Base-by-base conservation (phyloP, 2,329 filamentous ascomycete genomes). In the Leptographium galeiforme region DNA sequence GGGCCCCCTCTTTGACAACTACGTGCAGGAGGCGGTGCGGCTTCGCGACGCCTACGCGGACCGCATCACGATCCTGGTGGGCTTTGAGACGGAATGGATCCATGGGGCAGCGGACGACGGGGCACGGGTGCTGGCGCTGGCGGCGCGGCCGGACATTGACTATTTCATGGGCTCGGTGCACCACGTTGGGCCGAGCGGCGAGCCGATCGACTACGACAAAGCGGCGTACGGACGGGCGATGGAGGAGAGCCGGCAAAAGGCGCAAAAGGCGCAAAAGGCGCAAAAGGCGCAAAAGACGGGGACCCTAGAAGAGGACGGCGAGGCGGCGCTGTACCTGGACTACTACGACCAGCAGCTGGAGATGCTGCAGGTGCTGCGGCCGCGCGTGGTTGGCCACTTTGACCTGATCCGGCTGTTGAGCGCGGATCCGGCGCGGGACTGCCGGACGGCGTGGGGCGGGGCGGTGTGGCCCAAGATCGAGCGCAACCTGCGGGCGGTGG, bases 61-160 rank as follows among this genome's bases (percentile, higher is more conserved):
- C 10, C 74, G 83, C 58, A 89, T 98, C 61, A 74, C 83, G 53
- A 75, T 98, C 58, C 76, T 95, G 45, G 82, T 98, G 64, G 93
- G 88, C 47, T 95, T 97, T 66, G 93, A 98, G 68, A 80, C 81
- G 52, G 93, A 98, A 66, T 98, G 88, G 82, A 93, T 96, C 66
- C 83, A 90, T 8, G 76, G 84, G 0, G 75, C 73, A 4, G 80
- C 82, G 61, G 68, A 67, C 0, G 57, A 71, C 2, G 70, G 85
- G 48, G 82, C 95, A 55, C 63, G 70, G 38, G 82, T 96, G 56
- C 63, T 69, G 40, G 61, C 67, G 12, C 76, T 88, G 4, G 70
- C 84, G 25, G 64, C 73, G 8, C 74, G 79, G 57, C 55, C 57
- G 25, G 53, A 52, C 12, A 77, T 95, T 57, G 91, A 97, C 69